Base-by-base conservation (phyloP, 305 asterid species). In the Petunia hybrid region DNA sequence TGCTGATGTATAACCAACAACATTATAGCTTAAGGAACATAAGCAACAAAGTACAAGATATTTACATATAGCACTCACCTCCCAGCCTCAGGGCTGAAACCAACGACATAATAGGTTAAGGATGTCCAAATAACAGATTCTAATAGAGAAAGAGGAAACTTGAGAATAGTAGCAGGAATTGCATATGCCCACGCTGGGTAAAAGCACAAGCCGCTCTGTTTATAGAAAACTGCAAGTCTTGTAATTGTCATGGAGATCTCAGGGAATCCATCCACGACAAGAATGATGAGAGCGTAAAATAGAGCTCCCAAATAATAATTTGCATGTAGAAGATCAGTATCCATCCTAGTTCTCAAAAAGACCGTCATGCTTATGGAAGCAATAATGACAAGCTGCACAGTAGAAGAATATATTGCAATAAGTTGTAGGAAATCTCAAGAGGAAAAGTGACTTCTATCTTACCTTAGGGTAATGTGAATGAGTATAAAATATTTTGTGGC, bases 151-250 rank as follows among this genome's bases (percentile, higher is more conserved):
- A 92, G 80, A 76, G 98, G 98, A 81, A 90, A 85, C 84, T 90
- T 90, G 48, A 91, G 86, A 82, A 91, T 88, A 43, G 91, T 78
- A 45, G 97, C 93, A 22, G 97, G 98, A 77, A 94, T 82, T 40
- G 93, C 89, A 77, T 87, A 91, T 35, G 98, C 97, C 97, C 98
- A 92, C 10, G 98, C 97, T n/a, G 98, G 97, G 84, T 90, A 94
- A 68, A 92, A 92, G 84, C 86, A 80, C 73, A 92, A 81, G 51
- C 91, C 94, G 65, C 91, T 87, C 84, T 94, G 97, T 82, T 90
- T 92, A 83, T 90, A 92, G 85, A 94, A 92, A 87, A 88, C 92
- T 13, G 92, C 80, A 38, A 94, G 97, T 77, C 92, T 90, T 56
- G 88, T 81, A 78, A 87, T 88, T 9, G 97, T 92, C 94, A 94